Percentiles rank a stretch among this genome's conserved stretches.
Evolutionary conservation across 371 early-diverging fungal genomes (phyloP).

Genomic region (Neoconidiobolus thromboides): DNA sequence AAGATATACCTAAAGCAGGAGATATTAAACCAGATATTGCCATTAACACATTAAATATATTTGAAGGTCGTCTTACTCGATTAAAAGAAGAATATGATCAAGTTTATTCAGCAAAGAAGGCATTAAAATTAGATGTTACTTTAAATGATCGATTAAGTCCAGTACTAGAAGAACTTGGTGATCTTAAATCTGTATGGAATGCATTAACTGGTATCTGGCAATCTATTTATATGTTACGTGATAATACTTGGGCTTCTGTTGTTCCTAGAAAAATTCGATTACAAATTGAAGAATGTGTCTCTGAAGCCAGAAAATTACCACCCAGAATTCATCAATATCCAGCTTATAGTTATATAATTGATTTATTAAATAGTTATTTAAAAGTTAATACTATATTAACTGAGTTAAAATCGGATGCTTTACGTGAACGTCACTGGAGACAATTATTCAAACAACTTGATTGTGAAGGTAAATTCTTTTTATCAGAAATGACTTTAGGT

Average conservation of each 20-base stretch:
- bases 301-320: conserved; percentile 77
- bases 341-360: conserved; percentile 89
- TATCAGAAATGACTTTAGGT: conserved; percentile 81
- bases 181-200: conserved; percentile 88
- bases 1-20: conserved; percentile 86
- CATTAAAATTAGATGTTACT: conserved; percentile 59
- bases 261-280: conserved; percentile 80
- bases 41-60: conserved; percentile 59
- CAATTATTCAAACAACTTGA: conserved; percentile 70
- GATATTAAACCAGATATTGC: conserved; percentile 76
- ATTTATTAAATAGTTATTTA: conserved; percentile 53
- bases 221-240: conserved; percentile 63
- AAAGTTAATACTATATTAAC: conserved; percentile 64
- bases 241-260: conserved; percentile 72
- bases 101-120: conserved; percentile 84
- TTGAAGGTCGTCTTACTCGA: conserved; percentile 67
- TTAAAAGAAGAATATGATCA: conserved; percentile 75
- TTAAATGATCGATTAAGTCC: conserved; percentile 54
- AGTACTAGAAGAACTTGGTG: conserved; percentile 82
- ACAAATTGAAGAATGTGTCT: conserved; percentile 64
- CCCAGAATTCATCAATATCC: conserved; percentile 91
- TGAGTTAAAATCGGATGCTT: conserved; percentile 87
- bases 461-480: conserved; percentile 40
- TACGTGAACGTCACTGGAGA: conserved; percentile 95
- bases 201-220: conserved; percentile 70